Conservation (phyloP, 2,329 filamentous ascomycete species). For the Pseudogymnoascus sp. region DNA sequence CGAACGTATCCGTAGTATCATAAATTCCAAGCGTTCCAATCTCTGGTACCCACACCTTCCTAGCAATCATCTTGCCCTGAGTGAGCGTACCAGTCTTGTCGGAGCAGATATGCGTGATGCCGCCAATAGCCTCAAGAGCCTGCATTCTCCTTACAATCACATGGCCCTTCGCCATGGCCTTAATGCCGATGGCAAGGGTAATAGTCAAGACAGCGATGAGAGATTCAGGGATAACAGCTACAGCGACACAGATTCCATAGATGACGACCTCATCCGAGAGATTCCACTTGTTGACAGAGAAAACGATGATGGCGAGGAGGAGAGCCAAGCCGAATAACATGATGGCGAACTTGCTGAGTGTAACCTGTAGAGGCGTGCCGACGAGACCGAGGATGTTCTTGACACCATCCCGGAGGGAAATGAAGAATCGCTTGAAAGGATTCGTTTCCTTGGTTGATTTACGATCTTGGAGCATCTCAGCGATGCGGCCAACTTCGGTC, state of each 20-base stretch:
- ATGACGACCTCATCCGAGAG: constrained; percentile 52
- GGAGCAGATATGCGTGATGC: constrained; percentile 64
- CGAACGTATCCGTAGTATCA: constrained; percentile 51
- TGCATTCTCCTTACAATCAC: constrained; percentile 61
- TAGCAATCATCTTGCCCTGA: constrained; percentile 60
- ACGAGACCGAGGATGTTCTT: constrained; percentile 56
- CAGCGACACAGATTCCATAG: constrained; percentile 54
- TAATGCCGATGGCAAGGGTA: constrained; percentile 61
- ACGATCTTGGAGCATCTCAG: constrained; percentile 57
- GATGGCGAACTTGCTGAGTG: constrained; percentile 78
- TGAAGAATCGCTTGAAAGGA: constrained; percentile 41
- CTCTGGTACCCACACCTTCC: constrained; percentile 54
- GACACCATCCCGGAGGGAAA: constrained; percentile 37
- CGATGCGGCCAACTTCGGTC: constrained; percentile 71
- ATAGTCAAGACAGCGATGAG: constrained; percentile 66
- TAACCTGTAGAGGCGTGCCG: constrained; percentile 79
- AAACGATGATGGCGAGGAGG: constrained; percentile 55
- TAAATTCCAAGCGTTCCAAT: constrained; percentile 48
- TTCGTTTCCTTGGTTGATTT: constrained; percentile 45
- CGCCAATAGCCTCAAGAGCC: constrained; percentile 60
- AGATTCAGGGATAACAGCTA: constrained; percentile 61
- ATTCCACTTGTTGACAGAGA: constrained; percentile 49
- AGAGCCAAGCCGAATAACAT: constrained; percentile 68
- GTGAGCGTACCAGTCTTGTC: constrained; percentile 66
- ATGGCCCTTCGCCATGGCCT: constrained; percentile 57